phyloP scores from a whole-genome alignment of 2,329 filamentous ascomycete genomes.

The Calonectria ilicicola region DNA sequence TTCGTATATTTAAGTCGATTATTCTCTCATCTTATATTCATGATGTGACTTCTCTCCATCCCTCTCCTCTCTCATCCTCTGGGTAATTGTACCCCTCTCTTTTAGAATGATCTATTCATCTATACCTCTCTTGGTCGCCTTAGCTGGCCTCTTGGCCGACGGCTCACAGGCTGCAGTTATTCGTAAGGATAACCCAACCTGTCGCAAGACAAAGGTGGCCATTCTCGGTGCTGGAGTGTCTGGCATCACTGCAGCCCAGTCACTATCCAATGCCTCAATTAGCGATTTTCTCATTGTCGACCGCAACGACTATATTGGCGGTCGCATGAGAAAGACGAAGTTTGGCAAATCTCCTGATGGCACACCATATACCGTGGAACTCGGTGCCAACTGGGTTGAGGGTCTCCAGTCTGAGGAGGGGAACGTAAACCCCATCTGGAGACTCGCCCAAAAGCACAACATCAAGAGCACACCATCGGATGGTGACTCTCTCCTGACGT shows the following conservation, averaged over 20 bases:
- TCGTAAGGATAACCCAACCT: constrained; percentile 28
- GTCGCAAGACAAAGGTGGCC: constrained; percentile 47
- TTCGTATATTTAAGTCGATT: neutral
- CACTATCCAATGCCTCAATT: constrained; percentile 70
- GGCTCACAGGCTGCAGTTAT: constrained; percentile 26
- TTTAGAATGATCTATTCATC: constrained; percentile 12
- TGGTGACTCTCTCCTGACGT: constrained; percentile 69
- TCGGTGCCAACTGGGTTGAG: constrained; percentile 75
- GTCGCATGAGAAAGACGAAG: constrained; percentile 67
- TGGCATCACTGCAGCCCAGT: constrained; percentile 74
- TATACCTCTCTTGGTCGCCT: constrained; percentile 15
- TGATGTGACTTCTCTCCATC: neutral
- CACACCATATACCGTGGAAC: constrained; percentile 68
- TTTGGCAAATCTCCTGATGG: constrained; percentile 66
- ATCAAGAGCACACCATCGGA: constrained; percentile 69
- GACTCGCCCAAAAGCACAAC: constrained; percentile 68
- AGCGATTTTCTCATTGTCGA: constrained; percentile 75
- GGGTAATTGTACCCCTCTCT: neutral
- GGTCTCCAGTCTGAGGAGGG: constrained; percentile 34
- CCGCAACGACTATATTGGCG: constrained; percentile 71
- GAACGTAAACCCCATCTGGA: constrained; percentile 72
- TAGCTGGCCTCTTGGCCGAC: constrained; percentile 10
- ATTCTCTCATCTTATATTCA: neutral
- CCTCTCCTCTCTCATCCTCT: neutral
- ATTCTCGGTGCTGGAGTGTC: constrained; percentile 69